phyloP scores from a whole-genome alignment of 495 filamentous ascomycete species.

The Annulohypoxylon stygium region DNA sequence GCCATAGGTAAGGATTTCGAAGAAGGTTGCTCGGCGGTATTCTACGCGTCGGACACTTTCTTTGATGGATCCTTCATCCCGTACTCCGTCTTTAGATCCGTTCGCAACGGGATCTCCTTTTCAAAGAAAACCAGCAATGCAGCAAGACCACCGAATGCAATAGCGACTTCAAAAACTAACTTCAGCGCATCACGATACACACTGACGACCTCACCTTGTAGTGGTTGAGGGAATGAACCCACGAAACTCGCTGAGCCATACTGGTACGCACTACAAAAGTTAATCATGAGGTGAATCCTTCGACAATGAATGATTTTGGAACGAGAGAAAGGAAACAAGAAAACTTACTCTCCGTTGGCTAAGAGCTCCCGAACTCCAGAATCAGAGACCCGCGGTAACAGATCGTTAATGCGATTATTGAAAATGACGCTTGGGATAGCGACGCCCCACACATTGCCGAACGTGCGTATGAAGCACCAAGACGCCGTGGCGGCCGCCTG shows the following conservation, averaged over 20 bases:
- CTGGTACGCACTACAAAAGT: slow-evolving; percentile 38
- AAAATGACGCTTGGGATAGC: slow-evolving; percentile 64
- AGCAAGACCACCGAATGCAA: slow-evolving; percentile 40
- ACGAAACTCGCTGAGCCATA: slow-evolving; percentile 27
- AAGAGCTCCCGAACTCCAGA: background rate
- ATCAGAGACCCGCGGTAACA: slow-evolving; percentile 5
- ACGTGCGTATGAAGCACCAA: slow-evolving; percentile 61
- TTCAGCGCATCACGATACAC: slow-evolving; percentile 47
- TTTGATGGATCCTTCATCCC: slow-evolving; percentile 40
- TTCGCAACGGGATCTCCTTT: slow-evolving; percentile 48
- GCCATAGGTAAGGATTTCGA: background rate
- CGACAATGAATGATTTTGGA: background rate
- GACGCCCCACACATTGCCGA: slow-evolving; percentile 64
- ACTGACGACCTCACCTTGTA: slow-evolving; percentile 32
- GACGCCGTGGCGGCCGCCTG: slow-evolving; percentile 54
- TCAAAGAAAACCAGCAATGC: slow-evolving; percentile 48
- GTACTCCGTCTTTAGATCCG: slow-evolving; percentile 53
- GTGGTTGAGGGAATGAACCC: slow-evolving; percentile 11
- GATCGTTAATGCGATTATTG: slow-evolving; percentile 53
- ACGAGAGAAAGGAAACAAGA: background rate
- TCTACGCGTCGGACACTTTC: background rate
- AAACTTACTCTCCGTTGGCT: slow-evolving; percentile 14
- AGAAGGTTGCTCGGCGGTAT: no score
- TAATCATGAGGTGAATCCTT: background rate
- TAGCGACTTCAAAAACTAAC: slow-evolving; percentile 43